Evolutionary conservation across 306 rosid species (phyloP).

Genomic region (Dalbergia oliveri): DNA sequence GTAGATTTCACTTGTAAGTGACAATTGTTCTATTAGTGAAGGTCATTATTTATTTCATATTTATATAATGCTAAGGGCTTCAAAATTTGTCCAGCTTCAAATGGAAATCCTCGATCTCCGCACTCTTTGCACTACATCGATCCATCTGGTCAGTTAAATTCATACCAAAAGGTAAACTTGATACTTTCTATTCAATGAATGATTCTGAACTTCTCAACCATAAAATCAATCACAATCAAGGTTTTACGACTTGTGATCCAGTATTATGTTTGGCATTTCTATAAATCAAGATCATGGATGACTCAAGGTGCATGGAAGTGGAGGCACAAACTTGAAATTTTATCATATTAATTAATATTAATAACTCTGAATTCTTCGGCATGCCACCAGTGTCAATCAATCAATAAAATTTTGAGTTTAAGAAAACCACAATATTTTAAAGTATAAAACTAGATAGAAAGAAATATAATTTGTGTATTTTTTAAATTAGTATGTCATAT

Average conservation of each 20-base stretch:
- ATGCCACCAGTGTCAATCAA: too few species aligned
- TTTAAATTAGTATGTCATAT: too few species aligned
- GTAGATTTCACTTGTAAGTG: slow-evolving; percentile 83
- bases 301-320: too few species aligned
- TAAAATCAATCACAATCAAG: not conserved
- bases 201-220: slow-evolving; percentile 22
- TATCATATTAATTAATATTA: too few species aligned
- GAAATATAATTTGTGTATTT: too few species aligned
- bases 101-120: slow-evolving; percentile 68
- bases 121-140: slow-evolving; percentile 78
- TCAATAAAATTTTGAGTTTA: too few species aligned
- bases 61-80: slow-evolving; percentile 27
- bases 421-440: too few species aligned
- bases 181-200: slow-evolving; percentile 17
- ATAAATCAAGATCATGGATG: not conserved
- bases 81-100: slow-evolving; percentile 71
- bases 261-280: not conserved
- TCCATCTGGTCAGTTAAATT: slow-evolving; percentile 65
- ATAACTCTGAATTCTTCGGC: too few species aligned
- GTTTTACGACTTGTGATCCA: slow-evolving; percentile 6
- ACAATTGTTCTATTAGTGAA: not conserved
- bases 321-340: too few species aligned
- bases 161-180: slow-evolving; percentile 76
- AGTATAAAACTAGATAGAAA: too few species aligned
- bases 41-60: slow-evolving; percentile 21